Percentiles rank a stretch among this genome's conserved stretches.
These are phyloP conservation scores for Phaeosphaeria sp. DNA, from an alignment of 2,329 filamentous ascomycete species.

Conservation along the genomic window DNA sequence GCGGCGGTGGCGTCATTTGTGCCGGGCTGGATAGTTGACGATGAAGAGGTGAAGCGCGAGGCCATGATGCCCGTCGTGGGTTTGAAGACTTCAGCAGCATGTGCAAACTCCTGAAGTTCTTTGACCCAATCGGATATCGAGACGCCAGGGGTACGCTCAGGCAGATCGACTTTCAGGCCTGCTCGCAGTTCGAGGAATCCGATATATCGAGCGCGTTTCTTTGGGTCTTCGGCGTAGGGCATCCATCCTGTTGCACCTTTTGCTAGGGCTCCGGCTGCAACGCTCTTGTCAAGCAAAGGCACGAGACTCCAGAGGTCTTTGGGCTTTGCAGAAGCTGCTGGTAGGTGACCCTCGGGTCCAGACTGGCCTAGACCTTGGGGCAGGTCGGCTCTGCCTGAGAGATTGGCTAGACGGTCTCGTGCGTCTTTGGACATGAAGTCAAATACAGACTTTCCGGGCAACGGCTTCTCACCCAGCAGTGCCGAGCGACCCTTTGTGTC, in stretches of 20 bases:
- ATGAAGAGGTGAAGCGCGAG: slow-evolving; percentile 78
- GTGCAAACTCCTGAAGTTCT: slow-evolving; percentile 80
- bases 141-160: slow-evolving; percentile 59
- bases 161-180: slow-evolving; percentile 62
- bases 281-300: slow-evolving; percentile 49
- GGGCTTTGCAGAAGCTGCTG: slow-evolving; percentile 66
- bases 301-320: slow-evolving; percentile 60
- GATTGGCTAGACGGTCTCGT: slow-evolving; percentile 75
- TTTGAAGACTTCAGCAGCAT: slow-evolving; percentile 81
- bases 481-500: slow-evolving; percentile 79
- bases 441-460: slow-evolving; percentile 94
- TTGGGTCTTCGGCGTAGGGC: slow-evolving; percentile 83
- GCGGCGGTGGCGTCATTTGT: slow-evolving; percentile 26
- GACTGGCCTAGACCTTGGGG: slow-evolving; percentile 79
- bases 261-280: slow-evolving; percentile 54
- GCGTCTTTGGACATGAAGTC: slow-evolving; percentile 84
- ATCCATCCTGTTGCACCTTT: slow-evolving; percentile 68
- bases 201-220: slow-evolving; percentile 81
- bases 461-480: slow-evolving; percentile 77
- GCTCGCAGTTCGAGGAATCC: slow-evolving; percentile 80
- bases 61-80: slow-evolving; percentile 94
- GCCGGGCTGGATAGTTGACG: slow-evolving; percentile 38
- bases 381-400: slow-evolving; percentile 77
- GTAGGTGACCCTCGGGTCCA: slow-evolving; percentile 67
- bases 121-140: slow-evolving; percentile 76